These are phyloP conservation scores for Pythium aristosporum DNA, from an alignment of 352 stramenopile genomes.

Conservation along the genomic window DNA sequence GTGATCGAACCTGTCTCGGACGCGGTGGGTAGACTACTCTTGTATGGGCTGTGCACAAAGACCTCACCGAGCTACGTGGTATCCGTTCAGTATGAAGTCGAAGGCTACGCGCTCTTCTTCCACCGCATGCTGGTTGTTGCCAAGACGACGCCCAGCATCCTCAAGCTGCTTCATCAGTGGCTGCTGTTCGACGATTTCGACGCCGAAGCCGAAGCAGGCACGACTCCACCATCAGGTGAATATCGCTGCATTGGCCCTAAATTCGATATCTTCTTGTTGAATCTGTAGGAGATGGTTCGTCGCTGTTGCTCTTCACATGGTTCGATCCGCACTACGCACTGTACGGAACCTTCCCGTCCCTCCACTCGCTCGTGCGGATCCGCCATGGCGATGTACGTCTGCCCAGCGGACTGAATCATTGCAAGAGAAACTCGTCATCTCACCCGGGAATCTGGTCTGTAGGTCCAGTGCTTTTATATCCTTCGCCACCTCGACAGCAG, in stretches of 20 bases:
- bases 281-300: constrained; percentile 2
- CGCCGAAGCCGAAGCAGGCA: constrained; percentile 8
- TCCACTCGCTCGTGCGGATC: constrained; percentile 24
- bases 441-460: neutral
- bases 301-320: constrained; percentile 13
- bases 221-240: neutral
- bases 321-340: constrained; percentile 21
- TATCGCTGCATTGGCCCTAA: neutral
- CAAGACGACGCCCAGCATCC: constrained; percentile 21
- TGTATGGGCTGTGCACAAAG: neutral
- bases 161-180: constrained; percentile 24
- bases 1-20: constrained; percentile 18
- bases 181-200: constrained; percentile 22
- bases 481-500: constrained; percentile 16
- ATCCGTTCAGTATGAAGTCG: constrained; percentile 14
- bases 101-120: constrained; percentile 26
- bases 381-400: constrained; percentile 31
- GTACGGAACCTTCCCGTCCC: constrained; percentile 12
- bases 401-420: neutral
- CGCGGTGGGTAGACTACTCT: neutral
- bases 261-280: neutral
- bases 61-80: neutral
- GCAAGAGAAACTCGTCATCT: neutral
- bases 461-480: constrained; percentile 44
- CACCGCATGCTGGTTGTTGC: constrained; percentile 18